These are phyloP conservation scores for Pythium angustatum DNA, from an alignment of 352 stramenopile genomes.

Conservation along the genomic window DNA sequence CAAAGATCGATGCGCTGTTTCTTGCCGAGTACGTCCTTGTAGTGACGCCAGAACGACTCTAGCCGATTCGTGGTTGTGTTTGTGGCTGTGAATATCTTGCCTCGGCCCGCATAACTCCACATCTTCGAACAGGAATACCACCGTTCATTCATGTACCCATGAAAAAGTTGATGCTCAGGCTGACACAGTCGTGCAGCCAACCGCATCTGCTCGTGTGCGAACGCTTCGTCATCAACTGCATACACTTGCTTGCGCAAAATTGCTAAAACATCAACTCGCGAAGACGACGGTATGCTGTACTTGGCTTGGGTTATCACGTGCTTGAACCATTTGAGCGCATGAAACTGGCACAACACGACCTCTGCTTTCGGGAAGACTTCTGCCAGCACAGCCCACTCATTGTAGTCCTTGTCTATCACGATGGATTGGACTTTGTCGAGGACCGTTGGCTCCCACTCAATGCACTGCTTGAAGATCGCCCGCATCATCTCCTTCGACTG, in stretches of 20 bases:
- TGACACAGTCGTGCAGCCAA: not conserved
- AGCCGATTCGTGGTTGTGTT: slow-evolving; percentile 3
- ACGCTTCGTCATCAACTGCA: not conserved
- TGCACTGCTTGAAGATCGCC: slow-evolving; percentile 10
- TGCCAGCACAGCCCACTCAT: slow-evolving; percentile 13
- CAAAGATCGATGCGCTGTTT: slow-evolving; percentile 1
- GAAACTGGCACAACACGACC: slow-evolving; percentile 26
- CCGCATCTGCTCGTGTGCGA: not conserved
- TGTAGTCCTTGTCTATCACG: slow-evolving; percentile 34
- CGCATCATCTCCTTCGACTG: slow-evolving; percentile 27
- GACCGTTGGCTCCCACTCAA: not conserved
- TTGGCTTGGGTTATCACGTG: not conserved
- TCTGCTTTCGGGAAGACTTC: slow-evolving; percentile 4
- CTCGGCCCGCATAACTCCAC: not conserved
- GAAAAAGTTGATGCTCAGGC: not conserved
- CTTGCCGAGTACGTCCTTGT: not conserved
- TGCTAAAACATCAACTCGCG: too few relatives aligned
- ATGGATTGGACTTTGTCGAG: slow-evolving; percentile 14
- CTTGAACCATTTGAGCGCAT: slow-evolving; percentile 19
- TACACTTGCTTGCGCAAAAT: slow-evolving; percentile 2
- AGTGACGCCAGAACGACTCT: not conserved
- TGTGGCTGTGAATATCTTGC: not conserved
- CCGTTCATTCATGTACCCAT: not conserved
- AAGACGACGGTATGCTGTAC: too few relatives aligned
- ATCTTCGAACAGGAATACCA: not conserved